Evolutionary conservation across 371 early-diverging fungal species (phyloP).

Genomic region (Mucor velutinosus): DNA sequence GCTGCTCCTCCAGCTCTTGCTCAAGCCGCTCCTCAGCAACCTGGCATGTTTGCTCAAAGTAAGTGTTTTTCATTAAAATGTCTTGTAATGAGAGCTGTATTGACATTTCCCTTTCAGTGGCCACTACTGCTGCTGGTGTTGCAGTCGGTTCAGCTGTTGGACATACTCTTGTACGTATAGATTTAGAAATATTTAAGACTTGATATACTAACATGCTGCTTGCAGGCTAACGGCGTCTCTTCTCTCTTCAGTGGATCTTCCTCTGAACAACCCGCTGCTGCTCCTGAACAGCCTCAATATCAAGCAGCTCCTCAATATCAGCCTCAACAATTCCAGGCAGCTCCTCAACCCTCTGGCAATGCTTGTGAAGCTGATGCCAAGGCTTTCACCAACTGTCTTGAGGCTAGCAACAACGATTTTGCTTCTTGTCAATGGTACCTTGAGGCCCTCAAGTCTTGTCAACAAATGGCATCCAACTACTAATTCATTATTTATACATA

Average conservation of each 20-base stretch:
- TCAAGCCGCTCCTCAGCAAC: conserved; percentile 63
- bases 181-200: neutral
- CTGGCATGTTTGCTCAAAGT: conserved; percentile 80
- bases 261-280: conserved; percentile 35
- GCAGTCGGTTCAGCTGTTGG: conserved; percentile 88
- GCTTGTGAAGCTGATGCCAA: conserved; percentile 84
- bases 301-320: conserved; percentile 35
- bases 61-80: conserved; percentile 5
- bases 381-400: conserved; percentile 86
- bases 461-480: conserved; percentile 62
- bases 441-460: conserved; percentile 88
- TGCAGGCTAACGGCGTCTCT: conserved; percentile 73
- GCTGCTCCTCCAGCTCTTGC: conserved; percentile 48
- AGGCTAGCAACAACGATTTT: conserved; percentile 78
- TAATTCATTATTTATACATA: conserved; percentile 21
- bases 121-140: conserved; percentile 92
- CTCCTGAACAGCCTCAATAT: conserved; percentile 41
- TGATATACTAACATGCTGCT: neutral
- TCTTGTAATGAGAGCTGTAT: neutral
- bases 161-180: conserved; percentile 65
- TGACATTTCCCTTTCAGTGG: conserved; percentile 49
- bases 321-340: conserved; percentile 42
- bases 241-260: conserved; percentile 64
- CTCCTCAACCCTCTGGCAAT: conserved; percentile 31
- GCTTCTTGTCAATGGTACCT: conserved; percentile 84